phyloP scores from a whole-genome alignment of 306 rosid genomes.

The Comarum palustre region DNA sequence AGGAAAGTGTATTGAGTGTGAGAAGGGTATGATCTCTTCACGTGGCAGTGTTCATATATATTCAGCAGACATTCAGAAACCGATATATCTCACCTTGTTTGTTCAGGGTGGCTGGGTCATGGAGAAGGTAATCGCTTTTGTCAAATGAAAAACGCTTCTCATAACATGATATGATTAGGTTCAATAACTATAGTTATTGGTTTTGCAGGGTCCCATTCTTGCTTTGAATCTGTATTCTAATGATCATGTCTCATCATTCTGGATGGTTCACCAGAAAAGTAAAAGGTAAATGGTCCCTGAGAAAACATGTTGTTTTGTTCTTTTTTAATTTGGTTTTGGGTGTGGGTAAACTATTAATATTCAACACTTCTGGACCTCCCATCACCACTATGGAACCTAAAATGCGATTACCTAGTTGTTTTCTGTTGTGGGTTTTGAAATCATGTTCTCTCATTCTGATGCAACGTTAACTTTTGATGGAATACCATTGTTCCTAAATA shows the following conservation, averaged over 20 bases:
- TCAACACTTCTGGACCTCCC: not conserved
- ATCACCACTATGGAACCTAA: not conserved
- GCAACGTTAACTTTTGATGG: not conserved
- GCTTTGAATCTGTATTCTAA: conserved; percentile 63
- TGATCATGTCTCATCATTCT: conserved; percentile 69
- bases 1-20: conserved; percentile 58
- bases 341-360: not conserved
- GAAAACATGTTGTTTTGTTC: not conserved
- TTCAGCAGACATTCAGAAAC: conserved; percentile 81
- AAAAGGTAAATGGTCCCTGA: conserved; percentile 53
- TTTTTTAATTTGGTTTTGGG: not conserved
- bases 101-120: conserved; percentile 87
- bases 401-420: not conserved
- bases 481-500: not conserved
- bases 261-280: conserved; percentile 85
- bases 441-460: not conserved
- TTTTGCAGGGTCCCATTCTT: conserved; percentile 74
- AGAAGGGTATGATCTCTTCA: conserved; percentile 62
- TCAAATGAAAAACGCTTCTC: conserved; percentile 14
- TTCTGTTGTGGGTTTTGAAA: not conserved
- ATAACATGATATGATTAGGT: conserved; percentile 1
- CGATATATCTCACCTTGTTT: conserved; percentile 65
- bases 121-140: conserved; percentile 69
- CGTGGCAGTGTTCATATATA: conserved; percentile 71
- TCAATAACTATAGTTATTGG: conserved; percentile 5